A percentile compares a stretch with the other conserved stretches of the same genome.
Evolutionary conservation across 2,329 filamentous ascomycete species (phyloP).

Genomic region (Fusarium sp.): DNA sequence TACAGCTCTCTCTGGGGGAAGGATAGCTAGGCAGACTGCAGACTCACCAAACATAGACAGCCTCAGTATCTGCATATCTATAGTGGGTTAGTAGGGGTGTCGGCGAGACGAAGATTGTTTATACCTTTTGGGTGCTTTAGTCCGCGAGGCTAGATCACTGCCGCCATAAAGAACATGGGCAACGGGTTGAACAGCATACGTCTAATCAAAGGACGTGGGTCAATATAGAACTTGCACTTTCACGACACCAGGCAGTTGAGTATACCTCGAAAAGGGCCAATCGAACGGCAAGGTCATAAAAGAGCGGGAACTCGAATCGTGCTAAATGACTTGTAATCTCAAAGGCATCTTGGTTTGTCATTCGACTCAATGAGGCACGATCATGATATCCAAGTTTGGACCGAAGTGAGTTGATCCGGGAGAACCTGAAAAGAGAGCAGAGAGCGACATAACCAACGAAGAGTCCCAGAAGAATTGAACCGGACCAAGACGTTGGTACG

Average conservation of each 20-base stretch:
- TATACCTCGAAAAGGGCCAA: slow-evolving; percentile 58
- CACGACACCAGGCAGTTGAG: not conserved
- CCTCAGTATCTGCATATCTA: slow-evolving; percentile 59
- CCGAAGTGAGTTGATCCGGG: slow-evolving; percentile 50
- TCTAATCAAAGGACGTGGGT: slow-evolving; percentile 46
- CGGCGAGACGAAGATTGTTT: not conserved
- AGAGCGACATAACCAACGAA: slow-evolving; percentile 52
- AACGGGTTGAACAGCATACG: slow-evolving; percentile 57
- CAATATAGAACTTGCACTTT: not conserved
- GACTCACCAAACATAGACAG: slow-evolving; percentile 55
- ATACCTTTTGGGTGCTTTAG: slow-evolving; percentile 55
- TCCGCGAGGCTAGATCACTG: slow-evolving; percentile 53
- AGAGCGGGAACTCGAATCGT: slow-evolving; percentile 55
- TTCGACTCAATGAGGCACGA: slow-evolving; percentile 54
- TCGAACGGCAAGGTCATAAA: slow-evolving; percentile 55
- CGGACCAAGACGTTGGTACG: slow-evolving; percentile 30
- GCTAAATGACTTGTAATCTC: slow-evolving; percentile 56
- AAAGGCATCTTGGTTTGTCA: slow-evolving; percentile 61
- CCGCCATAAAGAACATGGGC: slow-evolving; percentile 54
- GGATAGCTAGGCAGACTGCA: not conserved
- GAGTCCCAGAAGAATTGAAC: slow-evolving; percentile 30
- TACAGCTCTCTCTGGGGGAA: not conserved
- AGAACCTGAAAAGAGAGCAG: slow-evolving; percentile 56
- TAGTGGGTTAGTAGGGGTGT: not conserved
- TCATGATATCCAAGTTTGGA: slow-evolving; percentile 51